Evolutionary conservation across 2,329 filamentous ascomycete species (phyloP), one percentile per base, ranked within the genome.

Genomic region (Trichophyton mentagrophytes): DNA sequence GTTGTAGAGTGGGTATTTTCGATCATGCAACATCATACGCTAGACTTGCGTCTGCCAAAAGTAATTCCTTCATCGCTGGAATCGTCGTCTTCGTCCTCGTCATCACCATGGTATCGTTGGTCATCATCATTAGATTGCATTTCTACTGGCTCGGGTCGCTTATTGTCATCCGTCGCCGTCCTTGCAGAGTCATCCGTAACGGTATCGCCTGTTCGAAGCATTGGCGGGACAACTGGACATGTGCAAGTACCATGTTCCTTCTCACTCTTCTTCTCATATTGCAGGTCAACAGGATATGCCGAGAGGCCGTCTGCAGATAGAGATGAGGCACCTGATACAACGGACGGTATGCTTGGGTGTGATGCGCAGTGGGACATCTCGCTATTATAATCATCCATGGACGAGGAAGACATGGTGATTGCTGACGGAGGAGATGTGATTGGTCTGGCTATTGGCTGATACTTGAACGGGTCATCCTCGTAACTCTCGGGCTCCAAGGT

Each of bases 361-460:
- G 76, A 78, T 46, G 74, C 73, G 65, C 74, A 77, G 58, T 77
- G 75, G 30, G 76, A 77, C 67, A 78, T 77, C 58, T 75, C 76
- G 56, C 76, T 78, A 38, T 71, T 72, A 49, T 71, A 74, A 59
- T 77, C 75, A 59, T 75, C 76, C 38, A 73, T 71, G n/a, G 75
- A 75, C 1, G 75, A 76, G 5, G 76, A 78, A 11, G 76, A 77
- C 17, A 77, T 75, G 11, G 76, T 78, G 36, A 72, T 72, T 38
- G 75, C 74, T n/a, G 74, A 77, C 1, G 74, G 74, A 25, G 71
- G 72, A 2, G 74, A 76, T 1, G 64, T 65, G 30, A 64, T 64
- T 17, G 63, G 60, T n/a, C 60, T 49, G 6, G 44, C 20, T 4
- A 47, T 47, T 25, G 44, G 44, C 20, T 57, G 30, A 6, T 30